These are phyloP conservation scores for Blastomyces parvus DNA, from an alignment of 2,329 filamentous ascomycete genomes.

Conservation along the genomic window DNA sequence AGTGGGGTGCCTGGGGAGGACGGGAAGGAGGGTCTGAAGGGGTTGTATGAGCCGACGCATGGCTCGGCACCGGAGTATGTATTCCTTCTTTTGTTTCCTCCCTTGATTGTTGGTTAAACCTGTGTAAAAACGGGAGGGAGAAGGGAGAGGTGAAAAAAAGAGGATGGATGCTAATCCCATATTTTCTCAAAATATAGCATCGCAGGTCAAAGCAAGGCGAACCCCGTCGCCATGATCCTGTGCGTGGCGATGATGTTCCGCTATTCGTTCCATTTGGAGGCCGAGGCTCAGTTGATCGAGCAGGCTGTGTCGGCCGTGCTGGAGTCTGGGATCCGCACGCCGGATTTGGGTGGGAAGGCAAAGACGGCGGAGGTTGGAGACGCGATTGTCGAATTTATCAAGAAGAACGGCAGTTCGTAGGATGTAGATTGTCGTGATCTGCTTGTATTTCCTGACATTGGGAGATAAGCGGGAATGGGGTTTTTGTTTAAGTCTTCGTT, in stretches of 20 bases:
- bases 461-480: neutral
- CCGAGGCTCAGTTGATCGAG: constrained; percentile 68
- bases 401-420: constrained; percentile 27
- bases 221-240: constrained; percentile 79
- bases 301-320: constrained; percentile 66
- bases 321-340: constrained; percentile 64
- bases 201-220: constrained; percentile 75
- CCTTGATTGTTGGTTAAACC: neutral
- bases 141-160: neutral
- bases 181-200: constrained; percentile 54
- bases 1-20: constrained; percentile 67
- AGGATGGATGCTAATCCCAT: neutral
- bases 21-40: constrained; percentile 49
- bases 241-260: constrained; percentile 89
- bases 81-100: too few relatives aligned
- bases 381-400: constrained; percentile 61
- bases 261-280: constrained; percentile 70
- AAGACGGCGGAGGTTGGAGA: constrained; percentile 66
- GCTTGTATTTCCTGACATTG: neutral
- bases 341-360: constrained; percentile 66
- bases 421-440: neutral
- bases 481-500: neutral
- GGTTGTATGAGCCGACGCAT: constrained; percentile 91
- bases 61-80: constrained; percentile 39
- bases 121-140: too few relatives aligned